Evolutionary conservation across 2,329 filamentous ascomycete species (phyloP), one percentile per base, ranked within the genome.

Genomic region (Xenoacremonium recifei): DNA sequence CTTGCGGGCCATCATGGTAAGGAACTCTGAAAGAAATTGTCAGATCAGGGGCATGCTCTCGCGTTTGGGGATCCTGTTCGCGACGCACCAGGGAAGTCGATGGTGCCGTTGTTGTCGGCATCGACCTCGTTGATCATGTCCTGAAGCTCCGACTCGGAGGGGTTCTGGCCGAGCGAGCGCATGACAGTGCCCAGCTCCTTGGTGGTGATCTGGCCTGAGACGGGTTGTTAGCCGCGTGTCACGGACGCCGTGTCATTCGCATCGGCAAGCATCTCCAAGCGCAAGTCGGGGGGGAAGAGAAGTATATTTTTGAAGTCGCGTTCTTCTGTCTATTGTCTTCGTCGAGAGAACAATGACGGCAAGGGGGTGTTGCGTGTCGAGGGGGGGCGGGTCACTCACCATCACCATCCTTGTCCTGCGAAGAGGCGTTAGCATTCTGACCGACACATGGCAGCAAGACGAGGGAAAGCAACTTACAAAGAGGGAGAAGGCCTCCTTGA

Each of bases 401-500:
- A 84, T 92, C 87, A 63, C 87, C 87, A 77, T 92, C 87, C 75
- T 92, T 92, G 75, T 92, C 87, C 87, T 91, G 60, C 64, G 49
- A 35, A 38, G 41, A 43, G 39, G 43, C 40, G 45, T 63, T 52
- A 67, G 60, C 47, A 47, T 42, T 20, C 35, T 40, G 32, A 35
- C 11, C 19, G 21, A 34, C 31, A 44, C 44, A 35, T 29, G 17
- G 10, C 29, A 21, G 27, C 36, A 25, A 35, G 23, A 13, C 30
- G 32, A 21, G 19, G 25, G 16, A 15, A 31, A 25, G 19, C 13
- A 18, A 73, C 93, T 85, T 85, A 99, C 93, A 74, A 99, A 99
- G 57, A 99, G 89, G 70, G 93, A 99, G 77, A 99, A 99, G 42
- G 93, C 93, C 79, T 99, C 93, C 87, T 97, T 99, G 81, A 97